phyloP scores from a whole-genome alignment of 75 land plant genomes.

The Cupressus sempervirens region DNA sequence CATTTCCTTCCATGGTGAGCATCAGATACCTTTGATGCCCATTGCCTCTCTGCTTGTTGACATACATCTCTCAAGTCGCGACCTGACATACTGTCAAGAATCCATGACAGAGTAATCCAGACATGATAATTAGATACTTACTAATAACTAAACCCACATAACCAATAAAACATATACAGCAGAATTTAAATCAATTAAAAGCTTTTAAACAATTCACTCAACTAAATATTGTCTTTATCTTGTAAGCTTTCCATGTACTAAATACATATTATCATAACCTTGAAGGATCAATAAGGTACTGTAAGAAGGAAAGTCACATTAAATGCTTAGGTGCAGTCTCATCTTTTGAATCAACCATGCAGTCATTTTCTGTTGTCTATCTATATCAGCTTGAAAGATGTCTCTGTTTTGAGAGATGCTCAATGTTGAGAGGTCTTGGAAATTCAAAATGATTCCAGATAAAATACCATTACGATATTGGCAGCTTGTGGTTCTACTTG shows the following conservation, averaged over 20 bases:
- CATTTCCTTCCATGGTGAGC: neutral
- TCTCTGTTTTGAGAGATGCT: neutral
- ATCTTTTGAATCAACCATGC: neutral
- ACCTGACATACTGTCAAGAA: slow-evolving; percentile 78
- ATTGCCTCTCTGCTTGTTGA: slow-evolving; percentile 89
- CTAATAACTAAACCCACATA: neutral
- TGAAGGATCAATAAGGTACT: neutral
- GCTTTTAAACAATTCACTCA: neutral
- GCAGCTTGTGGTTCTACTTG: neutral
- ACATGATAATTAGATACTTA: neutral
- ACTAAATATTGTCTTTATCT: neutral
- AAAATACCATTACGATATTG: neutral
- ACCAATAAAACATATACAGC: neutral
- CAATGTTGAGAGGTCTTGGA: neutral
- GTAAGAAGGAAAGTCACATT: neutral
- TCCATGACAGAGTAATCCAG: neutral
- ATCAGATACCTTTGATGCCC: slow-evolving; percentile 94
- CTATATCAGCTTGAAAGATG: neutral
- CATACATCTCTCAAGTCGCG: slow-evolving; percentile 89
- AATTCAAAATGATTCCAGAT: neutral
- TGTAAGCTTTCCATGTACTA: neutral
- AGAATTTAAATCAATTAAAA: neutral
- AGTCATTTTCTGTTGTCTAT: neutral
- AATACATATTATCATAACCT: neutral
- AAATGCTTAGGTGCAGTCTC: neutral